phyloP scores from a whole-genome alignment of 345 rosid species.

The Geranium brycei region DNA sequence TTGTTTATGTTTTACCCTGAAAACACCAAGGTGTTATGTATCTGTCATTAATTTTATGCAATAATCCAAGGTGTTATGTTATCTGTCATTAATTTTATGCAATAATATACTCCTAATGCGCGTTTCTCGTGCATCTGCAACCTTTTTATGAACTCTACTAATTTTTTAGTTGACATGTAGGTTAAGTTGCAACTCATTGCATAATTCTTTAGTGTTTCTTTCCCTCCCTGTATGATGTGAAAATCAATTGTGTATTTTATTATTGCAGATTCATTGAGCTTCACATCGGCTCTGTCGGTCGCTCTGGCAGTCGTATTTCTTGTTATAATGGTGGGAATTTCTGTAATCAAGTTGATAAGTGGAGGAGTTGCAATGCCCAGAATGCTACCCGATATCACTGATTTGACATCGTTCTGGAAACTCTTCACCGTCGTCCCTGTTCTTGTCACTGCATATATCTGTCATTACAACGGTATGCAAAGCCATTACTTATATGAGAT shows the following conservation, averaged over 20 bases:
- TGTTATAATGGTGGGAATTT: slow-evolving; percentile 56
- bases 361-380: slow-evolving; percentile 70
- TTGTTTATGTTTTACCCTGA: no score
- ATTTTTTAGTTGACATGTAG: not conserved
- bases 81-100: no score
- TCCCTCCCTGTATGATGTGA: not conserved
- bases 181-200: not conserved
- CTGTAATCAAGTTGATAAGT: slow-evolving; percentile 42
- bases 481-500: not conserved
- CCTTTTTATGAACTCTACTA: not conserved
- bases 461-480: slow-evolving; percentile 71
- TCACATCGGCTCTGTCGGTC: slow-evolving; percentile 76
- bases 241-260: not conserved
- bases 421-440: slow-evolving; percentile 88
- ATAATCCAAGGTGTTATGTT: no score
- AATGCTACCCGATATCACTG: slow-evolving; percentile 55
- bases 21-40: no score
- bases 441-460: slow-evolving; percentile 77
- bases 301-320: slow-evolving; percentile 74
- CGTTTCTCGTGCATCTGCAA: no score
- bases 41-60: no score
- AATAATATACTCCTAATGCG: no score
- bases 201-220: not conserved
- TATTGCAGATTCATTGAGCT: slow-evolving; percentile 79
- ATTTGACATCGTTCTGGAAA: slow-evolving; percentile 59